These are phyloP conservation scores for Castanea crenata DNA, from an alignment of 306 rosid species.

Conservation along the genomic window DNA sequence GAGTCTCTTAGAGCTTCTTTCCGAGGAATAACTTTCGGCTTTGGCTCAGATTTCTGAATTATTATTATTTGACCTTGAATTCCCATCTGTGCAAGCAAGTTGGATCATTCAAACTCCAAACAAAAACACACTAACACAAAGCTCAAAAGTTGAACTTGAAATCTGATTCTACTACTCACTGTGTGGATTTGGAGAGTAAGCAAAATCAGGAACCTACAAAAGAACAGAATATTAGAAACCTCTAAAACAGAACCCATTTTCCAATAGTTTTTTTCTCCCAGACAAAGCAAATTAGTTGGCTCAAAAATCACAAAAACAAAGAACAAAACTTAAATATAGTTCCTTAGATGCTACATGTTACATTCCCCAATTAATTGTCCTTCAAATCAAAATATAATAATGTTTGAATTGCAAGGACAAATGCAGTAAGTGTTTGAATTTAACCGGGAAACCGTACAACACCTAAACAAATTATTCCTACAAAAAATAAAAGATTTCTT, in stretches of 20 bases:
- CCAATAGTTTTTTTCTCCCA: too few species aligned
- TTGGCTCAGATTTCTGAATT: conserved; percentile 73
- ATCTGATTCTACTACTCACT: conserved; percentile 56
- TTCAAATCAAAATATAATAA: too few species aligned
- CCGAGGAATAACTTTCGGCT: conserved; percentile 58
- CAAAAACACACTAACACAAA: not conserved
- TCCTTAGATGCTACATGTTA: too few species aligned
- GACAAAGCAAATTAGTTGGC: too few species aligned
- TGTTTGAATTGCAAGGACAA: too few species aligned
- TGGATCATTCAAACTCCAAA: not conserved
- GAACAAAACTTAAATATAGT: too few species aligned
- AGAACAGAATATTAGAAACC: conserved; percentile 39
- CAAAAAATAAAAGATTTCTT: too few species aligned
- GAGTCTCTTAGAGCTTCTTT: conserved; percentile 38
- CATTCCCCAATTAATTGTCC: too few species aligned
- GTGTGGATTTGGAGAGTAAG: conserved; percentile 93
- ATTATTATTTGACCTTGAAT: conserved; percentile 85
- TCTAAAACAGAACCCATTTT: not conserved
- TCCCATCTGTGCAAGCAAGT: conserved; percentile 56
- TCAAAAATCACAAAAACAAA: too few species aligned
- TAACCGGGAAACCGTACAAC: too few species aligned
- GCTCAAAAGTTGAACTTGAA: conserved; percentile 27
- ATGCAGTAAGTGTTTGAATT: too few species aligned
- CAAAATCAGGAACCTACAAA: conserved; percentile 95
- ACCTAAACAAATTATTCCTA: too few species aligned